These are phyloP conservation scores for Claviceps digitariae DNA, from an alignment of 2,329 filamentous ascomycete species.

Conservation along the genomic window DNA sequence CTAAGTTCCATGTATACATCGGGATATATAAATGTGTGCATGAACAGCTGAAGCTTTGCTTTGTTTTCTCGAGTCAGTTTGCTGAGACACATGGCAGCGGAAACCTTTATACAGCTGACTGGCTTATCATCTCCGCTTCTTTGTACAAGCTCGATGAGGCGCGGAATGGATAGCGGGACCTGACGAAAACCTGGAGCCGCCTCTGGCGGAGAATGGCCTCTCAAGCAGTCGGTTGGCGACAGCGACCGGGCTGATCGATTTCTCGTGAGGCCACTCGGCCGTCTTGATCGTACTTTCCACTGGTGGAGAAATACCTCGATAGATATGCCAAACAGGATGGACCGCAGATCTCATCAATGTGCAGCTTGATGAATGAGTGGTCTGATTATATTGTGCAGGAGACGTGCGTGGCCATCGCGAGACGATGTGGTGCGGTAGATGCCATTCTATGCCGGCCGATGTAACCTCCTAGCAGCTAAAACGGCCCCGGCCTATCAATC, in stretches of 20 bases:
- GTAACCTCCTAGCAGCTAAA: neutral
- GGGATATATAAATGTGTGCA: too few relatives aligned
- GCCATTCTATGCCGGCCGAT: neutral
- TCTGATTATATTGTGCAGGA: neutral
- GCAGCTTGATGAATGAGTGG: neutral
- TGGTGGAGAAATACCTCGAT: neutral
- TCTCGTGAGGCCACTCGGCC: neutral
- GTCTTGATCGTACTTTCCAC: neutral
- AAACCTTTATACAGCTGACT: neutral
- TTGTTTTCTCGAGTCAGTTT: neutral
- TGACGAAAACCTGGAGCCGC: neutral
- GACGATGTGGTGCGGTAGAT: neutral
- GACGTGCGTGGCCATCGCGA: neutral
- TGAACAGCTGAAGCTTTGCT: neutral
- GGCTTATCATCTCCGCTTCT: neutral
- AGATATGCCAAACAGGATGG: neutral
- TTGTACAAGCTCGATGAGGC: neutral
- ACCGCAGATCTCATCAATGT: neutral
- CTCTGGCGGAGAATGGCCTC: neutral
- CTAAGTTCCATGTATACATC: too few relatives aligned
- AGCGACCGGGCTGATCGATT: neutral
- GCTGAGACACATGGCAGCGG: neutral
- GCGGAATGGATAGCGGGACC: neutral
- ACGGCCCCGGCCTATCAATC: neutral
- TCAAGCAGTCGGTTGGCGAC: neutral